Evolutionary conservation across 139 green algal species (phyloP).

Genomic region (Picochlorum sp.): DNA sequence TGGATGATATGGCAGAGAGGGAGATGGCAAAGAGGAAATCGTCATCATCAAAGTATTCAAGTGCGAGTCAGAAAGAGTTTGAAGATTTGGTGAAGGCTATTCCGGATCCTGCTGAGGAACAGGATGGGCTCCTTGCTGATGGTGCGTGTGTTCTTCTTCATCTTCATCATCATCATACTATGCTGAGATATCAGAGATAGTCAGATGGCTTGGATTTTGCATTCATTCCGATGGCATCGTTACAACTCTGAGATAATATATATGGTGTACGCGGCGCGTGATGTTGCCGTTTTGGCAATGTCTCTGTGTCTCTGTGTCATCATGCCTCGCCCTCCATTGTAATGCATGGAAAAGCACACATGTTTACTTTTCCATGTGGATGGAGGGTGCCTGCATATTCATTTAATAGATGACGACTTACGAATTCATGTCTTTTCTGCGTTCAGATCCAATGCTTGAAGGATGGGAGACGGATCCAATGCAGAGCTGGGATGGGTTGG

Average conservation of each 20-base stretch:
- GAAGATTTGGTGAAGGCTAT: slow-evolving; percentile 15
- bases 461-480: neutral
- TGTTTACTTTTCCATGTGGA: too few species aligned
- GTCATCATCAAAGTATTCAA: neutral
- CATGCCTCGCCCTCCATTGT: neutral
- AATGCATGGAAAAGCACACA: too few species aligned
- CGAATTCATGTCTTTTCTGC: too few species aligned
- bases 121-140: slow-evolving; percentile 14
- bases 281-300: slow-evolving; percentile 4
- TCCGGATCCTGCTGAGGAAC: slow-evolving; percentile 5
- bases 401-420: too few species aligned
- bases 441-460: too few species aligned
- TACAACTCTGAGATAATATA: slow-evolving; percentile 30
- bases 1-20: slow-evolving; percentile 9
- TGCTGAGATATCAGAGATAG: slow-evolving; percentile 14
- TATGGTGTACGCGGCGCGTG: neutral
- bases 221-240: slow-evolving; percentile 19
- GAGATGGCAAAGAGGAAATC: neutral
- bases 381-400: too few species aligned
- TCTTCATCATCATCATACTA: neutral
- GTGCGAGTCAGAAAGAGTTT: neutral
- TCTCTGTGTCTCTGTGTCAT: neutral
- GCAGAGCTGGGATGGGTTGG: slow-evolving; percentile 9
- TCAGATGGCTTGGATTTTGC: slow-evolving; percentile 19
- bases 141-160: neutral